phyloP scores from a whole-genome alignment of 306 rosid species.

The Cucurbita argyrosperma region DNA sequence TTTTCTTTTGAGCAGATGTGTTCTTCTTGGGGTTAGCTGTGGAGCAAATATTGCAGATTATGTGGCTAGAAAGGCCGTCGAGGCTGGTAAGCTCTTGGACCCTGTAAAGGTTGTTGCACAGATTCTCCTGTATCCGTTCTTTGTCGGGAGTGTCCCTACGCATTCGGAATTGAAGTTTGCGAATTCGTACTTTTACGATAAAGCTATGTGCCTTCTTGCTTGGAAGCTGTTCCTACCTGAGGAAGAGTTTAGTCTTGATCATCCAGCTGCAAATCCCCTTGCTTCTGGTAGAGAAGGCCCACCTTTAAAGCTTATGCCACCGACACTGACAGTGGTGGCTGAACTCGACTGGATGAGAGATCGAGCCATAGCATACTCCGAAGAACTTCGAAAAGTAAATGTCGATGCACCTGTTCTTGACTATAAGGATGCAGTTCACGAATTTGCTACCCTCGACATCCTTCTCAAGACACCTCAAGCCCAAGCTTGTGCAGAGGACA shows the following conservation, averaged over 20 bases:
- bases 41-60: slow-evolving; percentile 93
- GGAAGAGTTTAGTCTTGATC: slow-evolving; percentile 73
- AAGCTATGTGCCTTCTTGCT: slow-evolving; percentile 83
- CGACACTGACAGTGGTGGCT: slow-evolving; percentile 83
- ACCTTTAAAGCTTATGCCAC: slow-evolving; percentile 82
- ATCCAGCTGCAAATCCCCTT: slow-evolving; percentile 84
- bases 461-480: slow-evolving; percentile 91
- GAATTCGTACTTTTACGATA: slow-evolving; percentile 86
- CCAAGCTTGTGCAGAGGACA: slow-evolving; percentile 82
- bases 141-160: slow-evolving; percentile 76
- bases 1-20: slow-evolving; percentile 47
- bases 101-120: slow-evolving; percentile 95
- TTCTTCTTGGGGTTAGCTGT: slow-evolving; percentile 94
- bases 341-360: slow-evolving; percentile 98
- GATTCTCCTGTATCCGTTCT: slow-evolving; percentile 78
- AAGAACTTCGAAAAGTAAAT: slow-evolving; percentile 80
- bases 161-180: slow-evolving; percentile 86
- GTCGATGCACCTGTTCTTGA: slow-evolving; percentile 86
- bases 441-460: slow-evolving; percentile 81
- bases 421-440: slow-evolving; percentile 89
- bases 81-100: slow-evolving; percentile 71
- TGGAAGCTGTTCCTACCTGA: slow-evolving; percentile 89
- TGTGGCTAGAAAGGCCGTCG: slow-evolving; percentile 86
- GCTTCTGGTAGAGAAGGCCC: slow-evolving; percentile 47
- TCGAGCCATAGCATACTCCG: slow-evolving; percentile 92